A percentile compares a stretch with the other conserved stretches of the same genome.
Evolutionary conservation across 2,329 filamentous ascomycete genomes (phyloP).

Genomic region (Trichophyton mentagrophytes): DNA sequence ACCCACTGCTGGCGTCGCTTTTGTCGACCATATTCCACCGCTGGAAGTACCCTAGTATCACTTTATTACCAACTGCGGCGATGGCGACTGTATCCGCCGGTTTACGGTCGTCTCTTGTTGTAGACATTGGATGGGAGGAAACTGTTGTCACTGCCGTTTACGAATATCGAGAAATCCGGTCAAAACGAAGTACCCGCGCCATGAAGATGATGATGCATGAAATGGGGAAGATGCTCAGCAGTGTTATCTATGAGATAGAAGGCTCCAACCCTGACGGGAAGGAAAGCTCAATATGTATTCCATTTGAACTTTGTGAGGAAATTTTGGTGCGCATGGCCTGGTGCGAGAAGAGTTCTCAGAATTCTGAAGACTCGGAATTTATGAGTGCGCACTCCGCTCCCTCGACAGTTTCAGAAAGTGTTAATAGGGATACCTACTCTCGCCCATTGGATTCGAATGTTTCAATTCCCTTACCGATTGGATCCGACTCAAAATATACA

Average conservation of each 20-base stretch:
- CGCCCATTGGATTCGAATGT: slow-evolving; percentile 20
- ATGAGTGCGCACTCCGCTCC: not conserved
- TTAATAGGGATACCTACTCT: slow-evolving; percentile 4
- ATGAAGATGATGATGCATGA: slow-evolving; percentile 59
- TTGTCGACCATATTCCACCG: slow-evolving; percentile 68
- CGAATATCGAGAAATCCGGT: slow-evolving; percentile 72
- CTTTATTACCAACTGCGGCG: slow-evolving; percentile 63
- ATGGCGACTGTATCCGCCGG: slow-evolving; percentile 68
- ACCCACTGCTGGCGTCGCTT: slow-evolving; percentile 61
- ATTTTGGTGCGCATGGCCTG: slow-evolving; percentile 62
- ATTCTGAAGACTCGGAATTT: slow-evolving; percentile 4
- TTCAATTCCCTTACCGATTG: slow-evolving; percentile 34
- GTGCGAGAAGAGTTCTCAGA: slow-evolving; percentile 42
- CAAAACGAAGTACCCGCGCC: slow-evolving; percentile 57
- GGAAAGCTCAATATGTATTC: slow-evolving; percentile 35
- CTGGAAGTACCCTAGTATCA: slow-evolving; percentile 69
- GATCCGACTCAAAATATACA: slow-evolving; percentile 33
- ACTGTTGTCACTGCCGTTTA: slow-evolving; percentile 76
- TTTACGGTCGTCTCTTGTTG: slow-evolving; percentile 67
- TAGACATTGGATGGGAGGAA: slow-evolving; percentile 89
- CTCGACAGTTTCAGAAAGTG: slow-evolving; percentile 14
- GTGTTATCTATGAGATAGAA: slow-evolving; percentile 15
- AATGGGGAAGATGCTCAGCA: slow-evolving; percentile 40
- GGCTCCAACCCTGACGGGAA: slow-evolving; percentile 16
- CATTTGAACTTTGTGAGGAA: slow-evolving; percentile 73